Conservation (phyloP, 225 moss, liverwort and hornwort species). For the Thuidium tamariscinum region DNA sequence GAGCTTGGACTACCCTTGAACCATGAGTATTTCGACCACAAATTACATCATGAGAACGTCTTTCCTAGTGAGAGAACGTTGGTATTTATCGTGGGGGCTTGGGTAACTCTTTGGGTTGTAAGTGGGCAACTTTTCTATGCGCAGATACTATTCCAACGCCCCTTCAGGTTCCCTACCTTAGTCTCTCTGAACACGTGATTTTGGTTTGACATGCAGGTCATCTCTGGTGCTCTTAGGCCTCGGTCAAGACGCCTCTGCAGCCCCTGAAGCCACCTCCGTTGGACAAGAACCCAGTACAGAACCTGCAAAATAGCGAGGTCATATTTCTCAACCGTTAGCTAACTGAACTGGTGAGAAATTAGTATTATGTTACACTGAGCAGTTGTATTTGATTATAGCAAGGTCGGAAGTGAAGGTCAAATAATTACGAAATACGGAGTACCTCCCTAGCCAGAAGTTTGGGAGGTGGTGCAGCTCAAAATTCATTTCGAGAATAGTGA, state of each 20-base stretch:
- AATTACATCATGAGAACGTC: not conserved
- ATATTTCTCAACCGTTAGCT: not conserved
- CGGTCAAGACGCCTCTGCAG: constrained; percentile 24
- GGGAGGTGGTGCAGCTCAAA: not conserved
- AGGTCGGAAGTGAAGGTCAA: not conserved
- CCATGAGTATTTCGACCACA: not conserved
- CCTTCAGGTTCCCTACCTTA: not conserved
- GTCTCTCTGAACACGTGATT: not conserved
- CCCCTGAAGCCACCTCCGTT: not conserved
- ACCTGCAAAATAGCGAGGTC: not conserved
- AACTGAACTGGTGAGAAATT: not conserved
- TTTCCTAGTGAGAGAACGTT: not conserved
- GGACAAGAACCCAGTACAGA: constrained; percentile 11
- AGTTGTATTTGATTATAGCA: not conserved
- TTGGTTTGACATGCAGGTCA: constrained; percentile 21
- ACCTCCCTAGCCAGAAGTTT: not conserved
- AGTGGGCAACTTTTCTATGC: not conserved
- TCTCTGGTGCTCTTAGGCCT: constrained; percentile 56
- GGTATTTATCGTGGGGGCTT: not conserved
- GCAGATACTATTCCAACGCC: not conserved
- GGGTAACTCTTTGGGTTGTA: too few relatives aligned
- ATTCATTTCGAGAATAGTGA: not conserved
- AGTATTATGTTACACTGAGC: not conserved
- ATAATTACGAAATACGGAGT: not conserved
- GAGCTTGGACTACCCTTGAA: not conserved